Percentiles rank a stretch among this genome's conserved stretches.
These are phyloP conservation scores for Saccharomycopsis malanga DNA, from an alignment of 805 yeast species.

Conservation along the genomic window DNA sequence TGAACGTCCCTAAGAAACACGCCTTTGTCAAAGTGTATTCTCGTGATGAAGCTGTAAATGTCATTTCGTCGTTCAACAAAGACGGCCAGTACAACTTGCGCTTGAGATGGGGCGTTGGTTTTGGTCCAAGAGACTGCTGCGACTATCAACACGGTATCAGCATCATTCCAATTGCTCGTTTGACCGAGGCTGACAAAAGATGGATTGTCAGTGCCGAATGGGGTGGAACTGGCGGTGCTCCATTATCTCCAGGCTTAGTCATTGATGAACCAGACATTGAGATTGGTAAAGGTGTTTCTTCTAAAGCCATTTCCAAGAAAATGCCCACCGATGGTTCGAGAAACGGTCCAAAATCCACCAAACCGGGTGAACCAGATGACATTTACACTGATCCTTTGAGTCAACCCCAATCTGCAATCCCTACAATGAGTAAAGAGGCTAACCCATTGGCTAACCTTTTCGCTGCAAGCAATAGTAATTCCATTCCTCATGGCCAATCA, in stretches of 20 bases:
- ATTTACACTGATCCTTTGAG: conserved; percentile 27
- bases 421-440: conserved; percentile 32
- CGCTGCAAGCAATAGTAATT: conserved; percentile 7
- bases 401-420: conserved; percentile 28
- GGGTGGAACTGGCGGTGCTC: conserved; percentile 95
- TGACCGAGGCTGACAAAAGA: conserved; percentile 88
- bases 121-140: conserved; percentile 97
- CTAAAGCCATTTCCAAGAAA: conserved; percentile 83
- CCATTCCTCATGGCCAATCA: neutral
- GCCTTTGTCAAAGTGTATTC: conserved; percentile 94
- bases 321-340: conserved; percentile 88
- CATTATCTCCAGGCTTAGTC: conserved; percentile 68
- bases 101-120: conserved; percentile 98
- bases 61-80: conserved; percentile 63
- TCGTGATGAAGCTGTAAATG: conserved; percentile 83
- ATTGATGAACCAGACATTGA: conserved; percentile 98
- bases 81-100: conserved; percentile 59
- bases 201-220: conserved; percentile 90
- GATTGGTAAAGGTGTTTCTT: conserved; percentile 88
- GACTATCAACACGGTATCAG: conserved; percentile 89
- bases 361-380: conserved; percentile 45
- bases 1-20: conserved; percentile 85
- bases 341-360: conserved; percentile 78
- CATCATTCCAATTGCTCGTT: conserved; percentile 75
- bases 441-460: conserved; percentile 48